A percentile compares a stretch with the other conserved stretches of the same genome.
Conservation (phyloP, 1,139 yeast species). For the Hyphopichia burtonii region DNA sequence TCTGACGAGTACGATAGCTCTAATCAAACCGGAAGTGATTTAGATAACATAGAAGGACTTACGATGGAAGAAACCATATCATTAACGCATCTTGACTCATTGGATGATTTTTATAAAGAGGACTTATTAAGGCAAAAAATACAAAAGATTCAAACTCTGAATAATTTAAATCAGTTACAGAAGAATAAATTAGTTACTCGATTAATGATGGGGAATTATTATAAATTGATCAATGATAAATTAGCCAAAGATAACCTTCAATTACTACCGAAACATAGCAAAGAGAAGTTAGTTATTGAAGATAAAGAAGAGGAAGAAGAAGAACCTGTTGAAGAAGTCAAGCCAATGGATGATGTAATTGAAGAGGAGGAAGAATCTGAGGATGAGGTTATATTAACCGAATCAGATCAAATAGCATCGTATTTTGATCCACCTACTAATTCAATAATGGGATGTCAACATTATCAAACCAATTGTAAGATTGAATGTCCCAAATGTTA, state of each 20-base stretch:
- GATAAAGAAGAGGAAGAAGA: conserved; percentile 8
- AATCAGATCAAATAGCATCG: conserved; percentile 50
- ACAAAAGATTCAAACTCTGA: conserved; percentile 50
- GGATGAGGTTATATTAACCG: conserved; percentile 46
- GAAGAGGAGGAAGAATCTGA: conserved; percentile 11
- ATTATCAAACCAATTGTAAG: conserved; percentile 82
- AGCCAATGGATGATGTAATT: not conserved
- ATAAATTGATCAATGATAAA: conserved; percentile 43
- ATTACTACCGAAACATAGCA: conserved; percentile 14
- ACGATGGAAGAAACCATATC: conserved; percentile 34
- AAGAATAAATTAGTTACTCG: conserved; percentile 67
- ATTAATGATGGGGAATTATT: conserved; percentile 74
- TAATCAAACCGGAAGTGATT: conserved; percentile 24
- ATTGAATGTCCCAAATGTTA: conserved; percentile 75
- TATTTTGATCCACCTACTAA: conserved; percentile 36
- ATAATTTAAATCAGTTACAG: conserved; percentile 46
- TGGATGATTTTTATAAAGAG: conserved; percentile 53
- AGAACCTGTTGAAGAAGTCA: not conserved
- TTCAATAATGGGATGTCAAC: conserved; percentile 69
- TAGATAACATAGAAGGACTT: conserved; percentile 39
- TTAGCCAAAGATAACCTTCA: conserved; percentile 17
- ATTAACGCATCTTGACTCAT: conserved; percentile 38
- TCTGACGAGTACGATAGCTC: conserved; percentile 5
- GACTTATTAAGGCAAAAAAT: conserved; percentile 55
- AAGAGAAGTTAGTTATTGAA: conserved; percentile 18